Conservation (phyloP, 148 eudicot species). For the Camellia lanceoleosa region DNA sequence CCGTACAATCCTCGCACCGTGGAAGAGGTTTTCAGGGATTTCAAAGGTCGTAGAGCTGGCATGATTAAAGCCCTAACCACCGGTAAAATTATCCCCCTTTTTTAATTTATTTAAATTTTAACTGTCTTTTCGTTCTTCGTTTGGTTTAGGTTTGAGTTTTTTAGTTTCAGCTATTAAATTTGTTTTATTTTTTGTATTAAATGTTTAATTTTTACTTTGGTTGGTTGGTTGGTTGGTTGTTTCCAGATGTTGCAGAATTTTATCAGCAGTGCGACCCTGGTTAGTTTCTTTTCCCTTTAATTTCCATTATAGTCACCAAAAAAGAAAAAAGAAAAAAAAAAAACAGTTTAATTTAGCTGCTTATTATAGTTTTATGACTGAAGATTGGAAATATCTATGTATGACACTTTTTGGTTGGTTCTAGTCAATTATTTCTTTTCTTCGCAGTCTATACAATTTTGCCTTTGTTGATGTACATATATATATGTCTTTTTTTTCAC, state of each 20-base stretch:
- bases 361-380: background rate
- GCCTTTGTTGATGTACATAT: background rate
- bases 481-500: background rate
- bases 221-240: background rate
- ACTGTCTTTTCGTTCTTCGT: background rate
- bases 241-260: conserved; percentile 35
- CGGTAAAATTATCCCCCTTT: conserved; percentile 23
- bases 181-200: background rate
- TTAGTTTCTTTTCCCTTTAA: conserved; percentile 5
- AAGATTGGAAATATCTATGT: background rate
- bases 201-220: background rate
- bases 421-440: background rate
- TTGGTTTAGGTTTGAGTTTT: background rate
- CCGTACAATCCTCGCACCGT: conserved; percentile 45
- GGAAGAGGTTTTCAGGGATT: conserved; percentile 57
- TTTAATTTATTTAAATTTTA: background rate
- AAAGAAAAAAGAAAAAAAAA: too few species aligned
- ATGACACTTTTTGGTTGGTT: background rate
- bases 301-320: background rate
- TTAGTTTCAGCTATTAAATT: background rate
- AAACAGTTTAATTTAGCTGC: background rate
- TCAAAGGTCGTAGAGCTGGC: conserved; percentile 50
- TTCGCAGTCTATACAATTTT: background rate
- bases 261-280: conserved; percentile 39
- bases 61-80: conserved; percentile 52